A percentile compares a stretch with the other conserved stretches of the same genome.
Evolutionary conservation across 1,139 yeast species (phyloP).

Genomic region (Geotrichum australiense): DNA sequence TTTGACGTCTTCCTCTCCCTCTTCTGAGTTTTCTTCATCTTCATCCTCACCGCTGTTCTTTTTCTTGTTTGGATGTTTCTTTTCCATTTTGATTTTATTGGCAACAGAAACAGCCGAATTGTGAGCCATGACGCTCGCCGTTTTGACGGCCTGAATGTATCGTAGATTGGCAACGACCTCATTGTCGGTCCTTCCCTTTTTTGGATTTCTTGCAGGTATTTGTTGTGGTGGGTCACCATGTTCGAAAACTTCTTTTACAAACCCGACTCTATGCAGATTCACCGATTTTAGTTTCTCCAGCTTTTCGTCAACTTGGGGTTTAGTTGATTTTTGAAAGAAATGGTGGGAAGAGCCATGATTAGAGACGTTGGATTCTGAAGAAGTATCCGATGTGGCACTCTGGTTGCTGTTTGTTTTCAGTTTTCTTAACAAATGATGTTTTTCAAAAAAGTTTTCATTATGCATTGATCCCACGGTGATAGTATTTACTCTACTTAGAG

Average conservation of each 20-base stretch:
- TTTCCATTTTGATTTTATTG: slow-evolving; percentile 22
- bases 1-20: slow-evolving; percentile 9
- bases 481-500: too few relatives aligned
- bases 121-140: slow-evolving; percentile 30
- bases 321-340: too few relatives aligned
- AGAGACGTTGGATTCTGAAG: too few relatives aligned
- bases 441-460: too few relatives aligned
- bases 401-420: too few relatives aligned
- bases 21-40: neutral
- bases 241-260: slow-evolving; percentile 61
- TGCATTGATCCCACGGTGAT: too few relatives aligned
- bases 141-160: slow-evolving; percentile 21
- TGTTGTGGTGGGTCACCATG: slow-evolving; percentile 84
- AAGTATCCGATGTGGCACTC: too few relatives aligned
- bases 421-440: too few relatives aligned
- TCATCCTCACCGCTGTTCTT: neutral
- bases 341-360: too few relatives aligned
- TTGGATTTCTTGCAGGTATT: slow-evolving; percentile 81
- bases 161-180: neutral
- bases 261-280: slow-evolving; percentile 45
- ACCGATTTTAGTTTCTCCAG: slow-evolving; percentile 9
- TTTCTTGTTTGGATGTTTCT: neutral
- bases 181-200: slow-evolving; percentile 46
- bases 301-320: too few relatives aligned
- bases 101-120: slow-evolving; percentile 32